Percentiles rank a stretch among this genome's conserved stretches.
Evolutionary conservation across 1,284 basidiomycete genomes (phyloP).

Genomic region (Xerocomus nothofagi): DNA sequence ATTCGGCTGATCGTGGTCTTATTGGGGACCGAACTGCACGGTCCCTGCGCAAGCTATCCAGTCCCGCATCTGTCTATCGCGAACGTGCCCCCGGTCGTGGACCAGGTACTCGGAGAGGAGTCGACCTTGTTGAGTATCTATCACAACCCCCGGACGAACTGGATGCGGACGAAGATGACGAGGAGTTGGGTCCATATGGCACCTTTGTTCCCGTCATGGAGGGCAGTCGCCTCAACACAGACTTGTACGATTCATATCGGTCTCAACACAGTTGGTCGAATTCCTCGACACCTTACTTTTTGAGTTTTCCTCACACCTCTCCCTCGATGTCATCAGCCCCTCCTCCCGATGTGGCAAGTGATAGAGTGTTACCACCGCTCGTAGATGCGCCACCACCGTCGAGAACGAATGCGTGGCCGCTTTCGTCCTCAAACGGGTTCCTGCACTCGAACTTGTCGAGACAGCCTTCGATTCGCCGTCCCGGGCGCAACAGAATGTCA

Average conservation of each 20-base stretch:
- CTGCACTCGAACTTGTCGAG: slow-evolving; percentile 34
- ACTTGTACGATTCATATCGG: slow-evolving; percentile 55
- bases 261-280: slow-evolving; percentile 33
- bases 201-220: slow-evolving; percentile 41
- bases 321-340: slow-evolving; percentile 23
- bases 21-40: slow-evolving; percentile 65
- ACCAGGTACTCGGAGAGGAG: slow-evolving; percentile 19
- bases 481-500: slow-evolving; percentile 49
- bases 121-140: slow-evolving; percentile 49
- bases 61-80: slow-evolving; percentile 52
- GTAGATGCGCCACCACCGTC: slow-evolving; percentile 27
- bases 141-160: slow-evolving; percentile 49
- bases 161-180: slow-evolving; percentile 62
- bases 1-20: slow-evolving; percentile 52
- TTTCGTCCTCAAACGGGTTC: slow-evolving; percentile 27
- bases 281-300: slow-evolving; percentile 27
- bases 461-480: slow-evolving; percentile 49
- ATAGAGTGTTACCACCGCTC: slow-evolving; percentile 31
- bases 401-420: slow-evolving; percentile 26
- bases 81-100: slow-evolving; percentile 38
- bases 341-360: slow-evolving; percentile 19
- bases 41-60: slow-evolving; percentile 55
- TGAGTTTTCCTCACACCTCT: slow-evolving; percentile 25
- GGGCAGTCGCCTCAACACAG: slow-evolving; percentile 53
- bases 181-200: slow-evolving; percentile 38